Evolutionary conservation across 768 basidiomycete genomes (phyloP).

Genomic region (Phaffia tasmanica): DNA sequence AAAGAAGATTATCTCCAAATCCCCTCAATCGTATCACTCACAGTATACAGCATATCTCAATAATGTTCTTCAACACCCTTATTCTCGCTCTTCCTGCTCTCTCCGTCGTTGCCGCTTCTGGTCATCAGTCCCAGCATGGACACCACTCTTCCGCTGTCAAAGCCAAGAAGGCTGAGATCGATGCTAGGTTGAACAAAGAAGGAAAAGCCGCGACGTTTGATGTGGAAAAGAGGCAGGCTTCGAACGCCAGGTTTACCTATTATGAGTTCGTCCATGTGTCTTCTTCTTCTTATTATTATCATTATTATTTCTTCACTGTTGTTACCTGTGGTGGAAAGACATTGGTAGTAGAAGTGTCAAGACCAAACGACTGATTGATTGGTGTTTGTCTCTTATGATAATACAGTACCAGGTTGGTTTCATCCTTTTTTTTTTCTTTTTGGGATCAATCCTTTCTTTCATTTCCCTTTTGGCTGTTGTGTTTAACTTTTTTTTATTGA

Average conservation of each 20-base stretch:
- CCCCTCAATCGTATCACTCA: too few species aligned
- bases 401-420: not conserved
- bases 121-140: not conserved
- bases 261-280: slow-evolving; percentile 9
- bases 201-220: not conserved
- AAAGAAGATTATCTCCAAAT: too few species aligned
- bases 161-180: not conserved
- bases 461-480: too few species aligned
- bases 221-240: slow-evolving; percentile 21
- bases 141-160: not conserved
- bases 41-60: too few species aligned
- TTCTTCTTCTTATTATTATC: too few species aligned
- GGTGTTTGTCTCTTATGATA: not conserved
- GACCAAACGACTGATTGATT: not conserved
- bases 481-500: too few species aligned
- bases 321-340: not conserved
- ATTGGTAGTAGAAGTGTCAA: not conserved
- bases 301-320: not conserved
- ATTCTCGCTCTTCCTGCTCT: too few species aligned
- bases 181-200: not conserved
- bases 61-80: too few species aligned
- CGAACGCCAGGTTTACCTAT: slow-evolving; percentile 20
- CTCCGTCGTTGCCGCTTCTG: too few species aligned
- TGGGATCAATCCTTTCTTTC: not conserved
- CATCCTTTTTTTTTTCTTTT: not conserved